Evolutionary conservation across 805 yeast genomes (phyloP).

Genomic region (Kodamaea nitidulidarum): DNA sequence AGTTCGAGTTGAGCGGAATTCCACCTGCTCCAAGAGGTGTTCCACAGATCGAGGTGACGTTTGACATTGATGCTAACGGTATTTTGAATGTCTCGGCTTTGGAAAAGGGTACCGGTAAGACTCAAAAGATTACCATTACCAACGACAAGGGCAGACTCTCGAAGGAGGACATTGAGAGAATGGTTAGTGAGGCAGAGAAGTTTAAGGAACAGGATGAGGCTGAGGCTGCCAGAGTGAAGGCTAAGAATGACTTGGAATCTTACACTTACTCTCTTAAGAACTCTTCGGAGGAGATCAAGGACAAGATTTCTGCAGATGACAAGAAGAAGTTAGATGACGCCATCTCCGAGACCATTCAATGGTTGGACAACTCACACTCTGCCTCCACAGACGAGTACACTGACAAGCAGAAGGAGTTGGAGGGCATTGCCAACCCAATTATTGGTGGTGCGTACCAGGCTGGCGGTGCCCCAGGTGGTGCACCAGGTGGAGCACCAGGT

Average conservation of each 20-base stretch:
- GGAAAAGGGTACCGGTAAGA: slow-evolving; percentile 92
- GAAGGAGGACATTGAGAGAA: slow-evolving; percentile 92
- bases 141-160: slow-evolving; percentile 93
- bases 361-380: slow-evolving; percentile 38
- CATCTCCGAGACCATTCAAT: slow-evolving; percentile 36
- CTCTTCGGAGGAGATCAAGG: slow-evolving; percentile 50
- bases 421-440: slow-evolving; percentile 37
- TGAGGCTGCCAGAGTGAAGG: slow-evolving; percentile 78
- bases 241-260: slow-evolving; percentile 84
- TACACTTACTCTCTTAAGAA: slow-evolving; percentile 80
- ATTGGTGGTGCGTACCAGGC: slow-evolving; percentile 32
- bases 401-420: slow-evolving; percentile 40
- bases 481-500: slow-evolving; percentile 22
- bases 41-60: slow-evolving; percentile 88
- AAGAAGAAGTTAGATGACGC: slow-evolving; percentile 52
- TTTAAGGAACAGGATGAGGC: slow-evolving; percentile 87
- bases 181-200: slow-evolving; percentile 97
- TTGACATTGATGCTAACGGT: slow-evolving; percentile 83
- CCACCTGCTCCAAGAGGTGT: slow-evolving; percentile 93
- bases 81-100: slow-evolving; percentile 81
- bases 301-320: slow-evolving; percentile 38
- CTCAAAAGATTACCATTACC: slow-evolving; percentile 85
- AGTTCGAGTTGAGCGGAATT: slow-evolving; percentile 79
- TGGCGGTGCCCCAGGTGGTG: slow-evolving; percentile 22
- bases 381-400: slow-evolving; percentile 40